Conservation (phyloP, 805 yeast species). For the Candida tallmaniae region DNA sequence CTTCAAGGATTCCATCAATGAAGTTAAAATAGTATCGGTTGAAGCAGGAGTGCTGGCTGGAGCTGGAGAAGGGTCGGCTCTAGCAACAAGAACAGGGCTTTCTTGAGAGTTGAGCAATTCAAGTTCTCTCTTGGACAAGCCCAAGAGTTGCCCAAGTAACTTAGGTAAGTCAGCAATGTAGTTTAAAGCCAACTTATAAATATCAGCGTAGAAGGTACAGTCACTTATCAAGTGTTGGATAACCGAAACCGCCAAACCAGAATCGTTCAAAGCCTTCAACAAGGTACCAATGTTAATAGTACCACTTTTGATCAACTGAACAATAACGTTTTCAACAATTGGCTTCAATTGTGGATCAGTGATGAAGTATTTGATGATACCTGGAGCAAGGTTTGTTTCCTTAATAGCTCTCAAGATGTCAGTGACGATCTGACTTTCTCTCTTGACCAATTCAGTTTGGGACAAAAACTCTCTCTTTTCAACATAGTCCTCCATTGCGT, state of each 20-base stretch:
- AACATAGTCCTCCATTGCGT: slow-evolving; percentile 21
- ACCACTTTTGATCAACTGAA: slow-evolving; percentile 27
- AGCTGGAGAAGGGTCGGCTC: slow-evolving; percentile 5
- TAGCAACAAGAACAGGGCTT: slow-evolving; percentile 2
- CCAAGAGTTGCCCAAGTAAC: slow-evolving; percentile 20
- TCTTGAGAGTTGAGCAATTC: slow-evolving; percentile 4
- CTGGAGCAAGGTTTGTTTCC: slow-evolving; percentile 33
- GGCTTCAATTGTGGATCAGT: slow-evolving; percentile 27
- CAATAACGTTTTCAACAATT: slow-evolving; percentile 24
- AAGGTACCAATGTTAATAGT: slow-evolving; percentile 31
- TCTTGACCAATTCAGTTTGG: slow-evolving; percentile 23
- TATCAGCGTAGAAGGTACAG: slow-evolving; percentile 36
- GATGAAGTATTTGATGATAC: slow-evolving; percentile 28
- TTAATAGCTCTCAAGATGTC: slow-evolving; percentile 34
- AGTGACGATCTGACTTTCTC: slow-evolving; percentile 39
- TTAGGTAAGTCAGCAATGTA: slow-evolving; percentile 27
- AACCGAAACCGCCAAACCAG: slow-evolving; percentile 37
- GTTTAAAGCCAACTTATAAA: slow-evolving; percentile 31
- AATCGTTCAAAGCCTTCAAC: slow-evolving; percentile 35
- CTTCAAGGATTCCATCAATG: slow-evolving; percentile 41
- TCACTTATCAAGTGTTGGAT: slow-evolving; percentile 31
- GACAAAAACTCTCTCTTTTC: slow-evolving; percentile 24
- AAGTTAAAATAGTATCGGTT: slow-evolving; percentile 17
- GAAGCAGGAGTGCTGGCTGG: not conserved
- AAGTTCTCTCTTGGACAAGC: slow-evolving; percentile 21